Evolutionary conservation across 108 stramenopile species (phyloP).

Genomic region (Skeletonema costatum): DNA sequence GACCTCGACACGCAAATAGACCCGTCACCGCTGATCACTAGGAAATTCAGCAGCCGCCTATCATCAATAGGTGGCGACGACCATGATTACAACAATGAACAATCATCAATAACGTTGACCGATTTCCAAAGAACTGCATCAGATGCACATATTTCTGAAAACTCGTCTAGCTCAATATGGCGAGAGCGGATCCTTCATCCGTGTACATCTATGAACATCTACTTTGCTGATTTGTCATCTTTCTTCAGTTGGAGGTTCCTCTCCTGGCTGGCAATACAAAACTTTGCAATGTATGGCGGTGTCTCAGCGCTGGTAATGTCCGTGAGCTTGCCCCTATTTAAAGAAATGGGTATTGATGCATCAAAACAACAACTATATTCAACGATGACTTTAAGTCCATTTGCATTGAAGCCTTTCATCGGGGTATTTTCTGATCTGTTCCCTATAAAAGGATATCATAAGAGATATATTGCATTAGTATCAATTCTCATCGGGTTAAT

Average conservation of each 20-base stretch:
- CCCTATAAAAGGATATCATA: conserved; percentile 42
- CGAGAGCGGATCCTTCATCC: conserved; percentile 3
- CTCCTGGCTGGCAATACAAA: conserved; percentile 34
- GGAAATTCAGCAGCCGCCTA: background rate
- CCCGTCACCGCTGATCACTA: background rate
- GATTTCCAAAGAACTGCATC: background rate
- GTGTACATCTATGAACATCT: conserved; percentile 11
- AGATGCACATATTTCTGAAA: background rate
- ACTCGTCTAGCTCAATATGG: background rate
- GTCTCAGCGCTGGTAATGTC: conserved; percentile 29
- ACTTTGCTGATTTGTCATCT: conserved; percentile 23
- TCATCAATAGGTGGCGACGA: conserved; percentile 1
- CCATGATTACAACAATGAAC: background rate
- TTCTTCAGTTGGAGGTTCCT: conserved; percentile 38
- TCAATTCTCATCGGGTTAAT: conserved; percentile 39
- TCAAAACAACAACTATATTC: conserved; percentile 46
- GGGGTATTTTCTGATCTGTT: conserved; percentile 43
- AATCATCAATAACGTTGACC: background rate
- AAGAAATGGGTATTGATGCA: conserved; percentile 45
- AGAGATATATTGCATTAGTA: conserved; percentile 34
- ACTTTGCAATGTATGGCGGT: conserved; percentile 34
- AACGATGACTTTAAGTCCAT: conserved; percentile 40
- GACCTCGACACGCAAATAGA: background rate
- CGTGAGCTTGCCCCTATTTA: conserved; percentile 42
- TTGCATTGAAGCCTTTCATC: conserved; percentile 51